Evolutionary conservation across 2,329 filamentous ascomycete species (phyloP).

Genomic region (Fusarium cicatricum): DNA sequence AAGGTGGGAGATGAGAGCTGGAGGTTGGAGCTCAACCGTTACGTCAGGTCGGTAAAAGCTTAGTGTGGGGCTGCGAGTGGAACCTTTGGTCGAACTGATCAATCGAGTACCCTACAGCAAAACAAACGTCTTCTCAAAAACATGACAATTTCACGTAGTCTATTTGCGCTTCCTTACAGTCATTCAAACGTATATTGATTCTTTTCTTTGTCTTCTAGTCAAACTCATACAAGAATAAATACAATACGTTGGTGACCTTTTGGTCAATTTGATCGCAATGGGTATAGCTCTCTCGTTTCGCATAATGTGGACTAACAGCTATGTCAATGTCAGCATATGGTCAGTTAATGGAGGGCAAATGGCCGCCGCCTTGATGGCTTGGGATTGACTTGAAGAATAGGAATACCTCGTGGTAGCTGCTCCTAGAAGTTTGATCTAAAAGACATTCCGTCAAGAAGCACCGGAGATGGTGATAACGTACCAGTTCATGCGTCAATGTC

Average conservation of each 20-base stretch:
- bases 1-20: neutral
- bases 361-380: no score
- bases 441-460: neutral
- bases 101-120: neutral
- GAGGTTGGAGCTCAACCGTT: constrained; percentile 4
- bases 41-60: constrained; percentile 32
- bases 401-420: neutral
- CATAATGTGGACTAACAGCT: no score
- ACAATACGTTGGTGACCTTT: no score
- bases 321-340: no score
- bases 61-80: constrained; percentile 11
- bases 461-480: neutral
- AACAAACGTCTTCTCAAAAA: neutral
- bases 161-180: no score
- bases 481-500: neutral
- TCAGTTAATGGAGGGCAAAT: no score
- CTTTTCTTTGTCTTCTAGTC: no score
- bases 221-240: no score
- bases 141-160: no score
- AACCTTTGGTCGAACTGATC: neutral
- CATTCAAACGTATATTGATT: no score
- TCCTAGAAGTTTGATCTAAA: neutral
- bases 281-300: no score
- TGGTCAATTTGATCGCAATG: no score
- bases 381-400: neutral